Conservation (phyloP, 176 grass and related monocot species). For the Rhynchospora tenuis region DNA sequence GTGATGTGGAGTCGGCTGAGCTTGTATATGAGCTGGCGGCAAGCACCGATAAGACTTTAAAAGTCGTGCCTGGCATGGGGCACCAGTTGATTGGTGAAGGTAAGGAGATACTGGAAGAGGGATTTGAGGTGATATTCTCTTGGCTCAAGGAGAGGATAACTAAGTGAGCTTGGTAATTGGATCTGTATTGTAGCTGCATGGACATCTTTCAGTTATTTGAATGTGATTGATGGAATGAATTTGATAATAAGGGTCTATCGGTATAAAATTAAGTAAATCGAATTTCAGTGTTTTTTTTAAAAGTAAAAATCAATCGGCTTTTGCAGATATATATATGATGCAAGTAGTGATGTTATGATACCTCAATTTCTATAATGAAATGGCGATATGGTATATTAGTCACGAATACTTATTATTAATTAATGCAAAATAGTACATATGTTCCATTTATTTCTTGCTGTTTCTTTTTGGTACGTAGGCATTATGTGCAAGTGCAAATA, state of each 20-base stretch:
- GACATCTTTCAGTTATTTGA: background rate
- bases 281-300: background rate
- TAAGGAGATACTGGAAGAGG: conserved; percentile 18
- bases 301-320: too few relatives aligned
- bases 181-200: background rate
- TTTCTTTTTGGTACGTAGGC: background rate
- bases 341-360: background rate
- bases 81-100: conserved; percentile 39
- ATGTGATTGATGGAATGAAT: background rate
- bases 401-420: background rate
- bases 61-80: conserved; percentile 27
- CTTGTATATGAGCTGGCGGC: conserved; percentile 21
- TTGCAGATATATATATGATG: background rate
- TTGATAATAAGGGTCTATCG: background rate
- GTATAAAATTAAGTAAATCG: background rate
- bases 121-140: conserved; percentile 30
- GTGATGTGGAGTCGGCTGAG: conserved; percentile 34
- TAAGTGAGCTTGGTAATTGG: background rate
- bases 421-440: background rate
- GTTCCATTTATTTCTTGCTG: background rate
- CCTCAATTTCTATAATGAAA: background rate
- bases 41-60: conserved; percentile 31
- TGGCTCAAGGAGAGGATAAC: conserved; percentile 28
- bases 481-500: background rate
- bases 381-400: background rate